A percentile compares a stretch with the other conserved stretches of the same genome.
These are phyloP conservation scores for Ilyonectria mors-panacis DNA, from an alignment of 2,329 filamentous ascomycete species.

Conservation along the genomic window DNA sequence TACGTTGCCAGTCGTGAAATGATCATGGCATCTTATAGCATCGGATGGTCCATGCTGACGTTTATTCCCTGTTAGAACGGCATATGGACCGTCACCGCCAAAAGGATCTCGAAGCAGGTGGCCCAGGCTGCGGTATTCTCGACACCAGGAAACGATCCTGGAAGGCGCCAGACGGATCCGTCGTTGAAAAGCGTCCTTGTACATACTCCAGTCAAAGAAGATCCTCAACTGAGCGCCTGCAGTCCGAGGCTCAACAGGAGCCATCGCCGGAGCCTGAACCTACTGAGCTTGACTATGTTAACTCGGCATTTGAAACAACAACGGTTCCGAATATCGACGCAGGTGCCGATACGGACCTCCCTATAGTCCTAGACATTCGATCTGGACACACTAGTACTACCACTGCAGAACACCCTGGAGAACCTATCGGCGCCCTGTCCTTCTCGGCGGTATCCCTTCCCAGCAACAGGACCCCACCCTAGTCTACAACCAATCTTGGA, in stretches of 20 bases:
- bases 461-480: conserved; percentile 15
- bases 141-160: conserved; percentile 70
- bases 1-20: conserved; percentile 26
- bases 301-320: neutral
- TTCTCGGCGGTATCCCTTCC: neutral
- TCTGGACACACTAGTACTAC: neutral
- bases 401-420: neutral
- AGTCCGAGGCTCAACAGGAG: conserved; percentile 24
- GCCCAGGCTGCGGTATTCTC: conserved; percentile 63
- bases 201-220: conserved; percentile 24
- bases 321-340: neutral
- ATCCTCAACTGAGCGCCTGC: conserved; percentile 25
- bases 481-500: conserved; percentile 30
- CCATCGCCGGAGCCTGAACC: conserved; percentile 25
- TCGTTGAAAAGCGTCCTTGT: conserved; percentile 60
- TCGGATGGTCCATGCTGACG: neutral
- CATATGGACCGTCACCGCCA: conserved; percentile 70
- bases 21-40: neutral
- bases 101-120: conserved; percentile 69
- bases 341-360: neutral
- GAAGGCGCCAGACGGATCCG: conserved; percentile 67
- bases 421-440: conserved; percentile 7
- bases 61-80: conserved; percentile 58
- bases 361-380: conserved; percentile 8
- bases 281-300: neutral